Percentiles rank a stretch among this genome's conserved stretches.
These are phyloP conservation scores for Fusarium sp. DNA, from an alignment of 2,329 filamentous ascomycete species.

Conservation along the genomic window DNA sequence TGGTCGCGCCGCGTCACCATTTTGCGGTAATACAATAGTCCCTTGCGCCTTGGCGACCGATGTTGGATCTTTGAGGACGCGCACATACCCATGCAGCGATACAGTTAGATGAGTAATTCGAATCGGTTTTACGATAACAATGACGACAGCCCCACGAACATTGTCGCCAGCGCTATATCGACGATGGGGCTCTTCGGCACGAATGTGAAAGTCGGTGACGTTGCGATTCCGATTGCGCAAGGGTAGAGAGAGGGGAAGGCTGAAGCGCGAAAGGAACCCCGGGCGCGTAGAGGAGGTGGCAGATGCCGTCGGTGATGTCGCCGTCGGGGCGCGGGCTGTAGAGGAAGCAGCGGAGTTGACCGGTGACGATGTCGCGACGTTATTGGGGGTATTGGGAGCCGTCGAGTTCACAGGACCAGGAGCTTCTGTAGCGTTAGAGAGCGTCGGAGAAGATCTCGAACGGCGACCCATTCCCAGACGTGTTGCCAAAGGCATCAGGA, in stretches of 20 bases:
- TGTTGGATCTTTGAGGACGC: constrained; percentile 78
- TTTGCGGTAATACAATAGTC: constrained; percentile 56
- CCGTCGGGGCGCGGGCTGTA: constrained; percentile 38
- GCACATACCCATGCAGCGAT: constrained; percentile 80
- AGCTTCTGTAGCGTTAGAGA: constrained; percentile 57
- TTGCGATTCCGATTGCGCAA: constrained; percentile 69
- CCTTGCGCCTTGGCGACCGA: constrained; percentile 64
- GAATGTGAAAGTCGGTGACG: constrained; percentile 82
- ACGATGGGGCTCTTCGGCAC: constrained; percentile 80
- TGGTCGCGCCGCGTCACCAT: constrained; percentile 54
- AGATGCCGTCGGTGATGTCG: constrained; percentile 42
- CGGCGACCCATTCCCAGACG: constrained; percentile 47
- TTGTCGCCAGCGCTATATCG: constrained; percentile 81
- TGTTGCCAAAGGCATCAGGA: constrained; percentile 45
- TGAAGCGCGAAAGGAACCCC: constrained; percentile 64
- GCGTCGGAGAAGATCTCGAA: constrained; percentile 45
- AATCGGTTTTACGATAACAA: constrained; percentile 79
- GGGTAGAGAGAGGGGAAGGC: constrained; percentile 61
- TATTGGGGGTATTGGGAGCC: constrained; percentile 56
- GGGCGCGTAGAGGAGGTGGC: constrained; percentile 46
- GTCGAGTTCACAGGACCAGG: constrained; percentile 48
- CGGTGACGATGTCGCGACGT: constrained; percentile 50
- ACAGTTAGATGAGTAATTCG: constrained; percentile 85
- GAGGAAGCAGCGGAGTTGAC: constrained; percentile 54
- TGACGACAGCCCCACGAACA: constrained; percentile 77